These are phyloP conservation scores for Parsonsia alboflavescens DNA, from an alignment of 257 asterid genomes.

Conservation along the genomic window DNA sequence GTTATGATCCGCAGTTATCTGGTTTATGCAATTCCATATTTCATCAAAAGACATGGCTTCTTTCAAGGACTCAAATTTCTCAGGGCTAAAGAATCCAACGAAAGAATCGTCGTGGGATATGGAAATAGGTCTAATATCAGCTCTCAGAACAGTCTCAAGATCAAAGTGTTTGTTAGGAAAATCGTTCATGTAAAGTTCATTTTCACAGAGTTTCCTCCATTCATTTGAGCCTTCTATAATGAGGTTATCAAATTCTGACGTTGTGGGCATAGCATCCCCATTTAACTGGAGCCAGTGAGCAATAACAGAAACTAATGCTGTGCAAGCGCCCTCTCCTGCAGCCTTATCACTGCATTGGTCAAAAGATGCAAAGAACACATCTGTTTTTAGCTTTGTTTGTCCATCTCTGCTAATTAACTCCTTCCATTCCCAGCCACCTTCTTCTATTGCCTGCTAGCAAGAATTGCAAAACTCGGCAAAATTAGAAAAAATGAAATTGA, in stretches of 20 bases:
- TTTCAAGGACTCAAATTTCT: conserved; percentile 42
- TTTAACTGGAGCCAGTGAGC: conserved; percentile 70
- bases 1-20: conserved; percentile 8
- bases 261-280: conserved; percentile 36
- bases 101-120: conserved; percentile 46
- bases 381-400: conserved; percentile 40
- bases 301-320: conserved; percentile 54
- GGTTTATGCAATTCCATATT: conserved; percentile 48
- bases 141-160: conserved; percentile 59
- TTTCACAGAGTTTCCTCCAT: conserved; percentile 61
- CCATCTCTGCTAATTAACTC: conserved; percentile 65
- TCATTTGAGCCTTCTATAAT: conserved; percentile 64
- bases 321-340: conserved; percentile 73
- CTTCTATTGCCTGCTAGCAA: conserved; percentile 23
- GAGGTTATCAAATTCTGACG: conserved; percentile 46
- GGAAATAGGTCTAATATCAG: conserved; percentile 43
- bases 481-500: not conserved
- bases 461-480: conserved; percentile 10
- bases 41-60: conserved; percentile 67
- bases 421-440: conserved; percentile 47
- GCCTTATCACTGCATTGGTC: conserved; percentile 69
- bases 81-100: conserved; percentile 69
- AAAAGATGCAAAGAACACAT: conserved; percentile 61
- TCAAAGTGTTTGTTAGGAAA: conserved; percentile 77
- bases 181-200: conserved; percentile 25